These are phyloP conservation scores for Bonnemaisonia californica DNA, from an alignment of 31 red algal species.

Conservation along the genomic window DNA sequence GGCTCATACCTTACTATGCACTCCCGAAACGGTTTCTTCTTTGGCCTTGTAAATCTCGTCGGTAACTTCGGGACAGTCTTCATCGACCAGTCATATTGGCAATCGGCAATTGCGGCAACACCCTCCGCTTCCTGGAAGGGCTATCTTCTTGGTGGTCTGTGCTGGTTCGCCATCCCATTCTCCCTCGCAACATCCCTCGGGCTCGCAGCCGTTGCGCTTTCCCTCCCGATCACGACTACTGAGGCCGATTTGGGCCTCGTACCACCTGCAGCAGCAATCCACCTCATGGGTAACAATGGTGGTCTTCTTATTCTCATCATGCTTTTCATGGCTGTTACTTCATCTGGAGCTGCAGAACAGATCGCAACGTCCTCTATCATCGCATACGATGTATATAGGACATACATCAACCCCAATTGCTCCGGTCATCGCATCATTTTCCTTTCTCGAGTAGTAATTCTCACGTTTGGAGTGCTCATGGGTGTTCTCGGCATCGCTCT, in stretches of 20 bases:
- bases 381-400: slow-evolving; percentile 73
- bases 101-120: slow-evolving; percentile 74
- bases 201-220: slow-evolving; percentile 51
- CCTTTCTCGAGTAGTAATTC: slow-evolving; percentile 68
- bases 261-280: slow-evolving; percentile 56
- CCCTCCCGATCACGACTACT: slow-evolving; percentile 50
- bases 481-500: slow-evolving; percentile 67
- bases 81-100: slow-evolving; percentile 72
- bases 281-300: slow-evolving; percentile 76
- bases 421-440: slow-evolving; percentile 70
- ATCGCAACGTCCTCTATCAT: slow-evolving; percentile 72
- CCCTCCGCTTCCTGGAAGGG: slow-evolving; percentile 70
- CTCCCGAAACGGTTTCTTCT: slow-evolving; percentile 57
- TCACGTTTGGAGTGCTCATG: slow-evolving; percentile 60
- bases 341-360: slow-evolving; percentile 71
- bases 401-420: slow-evolving; percentile 46
- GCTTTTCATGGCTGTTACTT: slow-evolving; percentile 80
- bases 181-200: slow-evolving; percentile 70
- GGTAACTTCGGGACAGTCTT: slow-evolving; percentile 69
- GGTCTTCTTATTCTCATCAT: slow-evolving; percentile 61
- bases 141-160: slow-evolving; percentile 66
- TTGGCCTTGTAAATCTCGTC: slow-evolving; percentile 73
- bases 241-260: slow-evolving; percentile 67
- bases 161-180: slow-evolving; percentile 83
- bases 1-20: slow-evolving; percentile 71